Conservation (phyloP, 495 filamentous ascomycete genomes). For the Penicillium maclennaniae region DNA sequence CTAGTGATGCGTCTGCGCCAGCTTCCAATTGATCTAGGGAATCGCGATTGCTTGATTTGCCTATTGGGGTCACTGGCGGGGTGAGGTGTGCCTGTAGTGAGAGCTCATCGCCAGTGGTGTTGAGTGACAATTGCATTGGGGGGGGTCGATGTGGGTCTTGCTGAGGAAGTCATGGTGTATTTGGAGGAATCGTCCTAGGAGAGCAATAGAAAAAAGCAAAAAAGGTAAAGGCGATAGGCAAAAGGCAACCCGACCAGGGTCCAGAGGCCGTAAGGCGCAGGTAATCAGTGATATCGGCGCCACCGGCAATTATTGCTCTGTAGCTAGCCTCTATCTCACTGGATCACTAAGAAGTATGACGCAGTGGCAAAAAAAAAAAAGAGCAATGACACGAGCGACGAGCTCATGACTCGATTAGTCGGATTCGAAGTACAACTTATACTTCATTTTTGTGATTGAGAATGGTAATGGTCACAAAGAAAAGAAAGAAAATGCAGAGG, state of each 20-base stretch:
- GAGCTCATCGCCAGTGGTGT: conserved; percentile 19
- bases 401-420: neutral
- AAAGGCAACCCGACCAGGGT: neutral
- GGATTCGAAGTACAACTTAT: neutral
- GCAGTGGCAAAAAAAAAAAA: conserved; percentile 10
- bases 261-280: neutral
- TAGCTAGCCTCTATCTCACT: too few species aligned
- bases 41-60: conserved; percentile 4
- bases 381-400: neutral
- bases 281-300: conserved; percentile 3
- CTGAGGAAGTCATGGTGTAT: too few species aligned
- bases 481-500: neutral
- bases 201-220: conserved; percentile 2
- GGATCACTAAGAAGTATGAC: conserved; percentile 10
- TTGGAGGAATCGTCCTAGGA: neutral
- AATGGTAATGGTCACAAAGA: neutral
- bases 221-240: neutral
- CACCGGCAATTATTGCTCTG: conserved; percentile 12
- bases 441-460: neutral
- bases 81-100: conserved; percentile 24
- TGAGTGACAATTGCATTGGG: conserved; percentile 31
- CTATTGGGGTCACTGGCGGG: conserved; percentile 38
- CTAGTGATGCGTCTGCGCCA: neutral
- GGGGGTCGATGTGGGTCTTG: neutral
- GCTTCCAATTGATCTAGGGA: neutral